A percentile compares a stretch with the other conserved stretches of the same genome.
phyloP scores from a whole-genome alignment of 75 land plant species.

The Picea sitchensis region DNA sequence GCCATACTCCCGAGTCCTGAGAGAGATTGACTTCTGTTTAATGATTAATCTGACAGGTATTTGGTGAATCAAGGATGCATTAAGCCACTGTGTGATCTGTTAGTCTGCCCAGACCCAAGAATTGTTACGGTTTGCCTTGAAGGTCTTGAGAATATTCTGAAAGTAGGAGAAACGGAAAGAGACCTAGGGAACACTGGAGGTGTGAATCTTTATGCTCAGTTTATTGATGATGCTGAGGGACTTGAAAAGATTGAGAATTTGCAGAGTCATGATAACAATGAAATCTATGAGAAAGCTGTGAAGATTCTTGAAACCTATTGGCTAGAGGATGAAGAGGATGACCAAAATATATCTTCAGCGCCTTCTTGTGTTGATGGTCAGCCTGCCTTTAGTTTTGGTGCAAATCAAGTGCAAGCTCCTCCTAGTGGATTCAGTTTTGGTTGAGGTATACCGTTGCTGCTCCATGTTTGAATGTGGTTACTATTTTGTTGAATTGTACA shows the following conservation, averaged over 20 bases:
- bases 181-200: conserved; percentile 47
- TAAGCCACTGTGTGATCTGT: conserved; percentile 77
- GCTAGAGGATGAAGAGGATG: conserved; percentile 73
- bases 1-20: too few relatives aligned
- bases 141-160: conserved; percentile 80
- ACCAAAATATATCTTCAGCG: not conserved
- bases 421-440: conserved; percentile 27
- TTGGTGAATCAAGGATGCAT: conserved; percentile 82
- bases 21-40: too few relatives aligned
- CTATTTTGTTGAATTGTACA: not conserved
- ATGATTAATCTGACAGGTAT: conserved; percentile 30
- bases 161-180: conserved; percentile 83
- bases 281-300: conserved; percentile 82
- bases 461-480: not conserved
- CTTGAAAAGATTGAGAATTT: conserved; percentile 74
- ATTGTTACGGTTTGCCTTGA: conserved; percentile 75
- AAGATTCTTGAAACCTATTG: conserved; percentile 76
- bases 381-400: conserved; percentile 41
- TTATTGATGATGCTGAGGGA: conserved; percentile 83
- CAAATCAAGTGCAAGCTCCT: conserved; percentile 22
- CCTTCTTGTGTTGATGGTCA: conserved; percentile 28
- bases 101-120: conserved; percentile 68
- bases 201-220: conserved; percentile 60
- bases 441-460: conserved; percentile 2
- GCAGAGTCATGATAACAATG: conserved; percentile 77